Evolutionary conservation across 768 basidiomycete species (phyloP), one percentile per base, ranked within the genome.

Genomic region (Phaeotremella skinneri): DNA sequence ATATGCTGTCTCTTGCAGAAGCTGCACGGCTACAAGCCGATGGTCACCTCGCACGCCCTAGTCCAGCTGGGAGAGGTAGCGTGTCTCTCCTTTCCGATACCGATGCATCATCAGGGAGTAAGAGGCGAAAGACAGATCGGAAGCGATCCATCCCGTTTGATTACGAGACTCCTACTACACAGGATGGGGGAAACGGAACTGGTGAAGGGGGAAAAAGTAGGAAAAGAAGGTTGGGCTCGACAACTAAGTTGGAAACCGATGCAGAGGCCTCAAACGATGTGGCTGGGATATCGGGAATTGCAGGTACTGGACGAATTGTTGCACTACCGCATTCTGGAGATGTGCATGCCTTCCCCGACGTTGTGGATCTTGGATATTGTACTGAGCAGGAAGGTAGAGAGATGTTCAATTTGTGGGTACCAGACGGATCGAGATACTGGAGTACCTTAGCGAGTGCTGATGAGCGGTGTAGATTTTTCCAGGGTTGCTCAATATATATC

Each of bases 401-500:
- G 30, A 30, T 62, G 42, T 62, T 57, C 39, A 45, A 54, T 16
- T 21, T 41, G 61, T 62, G 29, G 39, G 55, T 61, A 20, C 26
- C 9, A 29, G 14, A n/a, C 37, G n/a, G 14, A 41, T 23, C 47
- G 5, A 30, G 31, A 42, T 61, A 27, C 49, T 42, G 2, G n/a
- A n/a, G n/a, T n/a, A n/a, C n/a, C n/a, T n/a, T n/a, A n/a, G n/a
- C n/a, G n/a, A n/a, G n/a, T n/a, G n/a, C n/a, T n/a, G n/a, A n/a
- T n/a, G n/a, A n/a, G n/a, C n/a, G n/a, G n/a, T n/a, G 4, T 30
- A 63, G 62, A n/a, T 63, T 50, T 29, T 57, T 62, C 50, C 17
- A 30, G 1, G 49, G 52, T 37, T 57, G 55, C 17, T 52, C 52
- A 20, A 50, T 50, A 0, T 62, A 52, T 34, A 57, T 62, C 34